Base-by-base conservation (phyloP, 192 early-diverging fungal genomes). In the Cetraspora pellucida region DNA sequence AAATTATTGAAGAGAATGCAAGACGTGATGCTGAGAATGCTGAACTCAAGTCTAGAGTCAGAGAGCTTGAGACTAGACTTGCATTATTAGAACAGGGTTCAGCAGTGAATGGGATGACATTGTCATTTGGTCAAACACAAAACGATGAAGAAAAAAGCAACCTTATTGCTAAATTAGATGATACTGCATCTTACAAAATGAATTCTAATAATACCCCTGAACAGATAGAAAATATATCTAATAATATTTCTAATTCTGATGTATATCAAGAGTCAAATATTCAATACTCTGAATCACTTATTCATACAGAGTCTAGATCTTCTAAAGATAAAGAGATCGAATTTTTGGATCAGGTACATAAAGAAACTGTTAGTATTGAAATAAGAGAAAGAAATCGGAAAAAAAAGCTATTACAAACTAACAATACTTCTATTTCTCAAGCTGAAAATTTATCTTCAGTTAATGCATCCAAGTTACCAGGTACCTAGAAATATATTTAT, bases 1-100 rank as follows among this genome's bases (percentile, higher is more conserved):
- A 66, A 37, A 66, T 66, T 66, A 66, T 66, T 66, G 64, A 66
- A n/a, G 64, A 8, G 28, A 66, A 66, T 66, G 30, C 30, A 44
- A 66, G n/a, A n/a, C 64, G 64, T 45, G 64, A 66, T 44, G 30
- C 25, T 37, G 30, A 37, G 30, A 66, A 37, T 8, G n/a, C 13
- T 27, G 43, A 66, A 31, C 64, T 66, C 2, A 37, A 66, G 64
- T n/a, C 8, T 8, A 57, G 19, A n/a, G 19, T 17, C 19, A 57
- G 8, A n/a, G 55, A 57, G n/a, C 55, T 57, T 57, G 55, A 57
- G 55, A 21, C 55, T 57, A 57, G 55, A n/a, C 19, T 57, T n/a
- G 55, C 55, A 17, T 17, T 57, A 57, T 57, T 57, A 57, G 55
- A 57, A 57, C 55, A 57, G 55, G 55, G 55, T 57, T 57, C 55